Evolutionary conservation across 352 stramenopile genomes (phyloP).

Genomic region (Globisporangium mamillatum): DNA sequence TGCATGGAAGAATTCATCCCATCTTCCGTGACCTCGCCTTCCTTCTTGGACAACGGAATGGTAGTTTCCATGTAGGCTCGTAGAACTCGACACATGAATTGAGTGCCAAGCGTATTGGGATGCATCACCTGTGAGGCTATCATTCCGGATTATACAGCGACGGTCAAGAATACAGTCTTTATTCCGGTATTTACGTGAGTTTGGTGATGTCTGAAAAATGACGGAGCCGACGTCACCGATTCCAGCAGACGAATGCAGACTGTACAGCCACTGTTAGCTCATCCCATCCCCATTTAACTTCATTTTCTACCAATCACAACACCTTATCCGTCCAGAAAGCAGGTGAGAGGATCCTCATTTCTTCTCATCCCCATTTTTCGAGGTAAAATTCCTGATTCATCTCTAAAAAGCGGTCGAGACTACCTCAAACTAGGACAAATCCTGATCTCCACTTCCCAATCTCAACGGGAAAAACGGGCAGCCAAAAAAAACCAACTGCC

Average conservation of each 20-base stretch:
- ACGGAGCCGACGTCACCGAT: background rate
- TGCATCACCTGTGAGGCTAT: too few species aligned
- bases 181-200: too few species aligned
- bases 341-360: background rate
- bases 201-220: background rate
- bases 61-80: too few species aligned
- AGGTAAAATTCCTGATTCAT: background rate
- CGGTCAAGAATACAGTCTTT: too few species aligned
- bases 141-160: too few species aligned
- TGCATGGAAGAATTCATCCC: too few species aligned
- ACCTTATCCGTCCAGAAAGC: background rate
- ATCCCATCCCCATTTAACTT: background rate
- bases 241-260: background rate
- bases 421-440: background rate
- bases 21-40: too few species aligned
- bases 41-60: too few species aligned
- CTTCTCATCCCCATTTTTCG: background rate
- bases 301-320: background rate
- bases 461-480: background rate
- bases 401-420: background rate
- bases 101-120: too few species aligned
- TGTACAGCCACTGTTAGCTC: background rate
- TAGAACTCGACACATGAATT: too few species aligned
- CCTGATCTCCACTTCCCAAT: background rate
- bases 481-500: background rate